These are phyloP conservation scores for Castanopsis chinensis DNA, from an alignment of 306 rosid species.

Conservation along the genomic window DNA sequence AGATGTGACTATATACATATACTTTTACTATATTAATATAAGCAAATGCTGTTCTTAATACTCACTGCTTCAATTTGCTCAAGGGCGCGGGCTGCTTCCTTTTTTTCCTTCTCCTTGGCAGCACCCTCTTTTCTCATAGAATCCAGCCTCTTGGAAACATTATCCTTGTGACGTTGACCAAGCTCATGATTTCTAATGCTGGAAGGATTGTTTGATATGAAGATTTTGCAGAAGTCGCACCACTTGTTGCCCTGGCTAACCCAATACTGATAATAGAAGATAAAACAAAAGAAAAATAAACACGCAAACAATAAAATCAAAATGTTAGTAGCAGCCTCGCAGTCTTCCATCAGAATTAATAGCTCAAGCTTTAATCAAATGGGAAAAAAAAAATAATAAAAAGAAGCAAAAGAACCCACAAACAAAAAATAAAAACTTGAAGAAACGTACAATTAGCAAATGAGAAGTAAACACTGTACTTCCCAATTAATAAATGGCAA, in stretches of 20 bases:
- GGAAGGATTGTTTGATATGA: conserved; percentile 76
- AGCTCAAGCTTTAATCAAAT: background rate
- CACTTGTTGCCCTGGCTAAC: conserved; percentile 99
- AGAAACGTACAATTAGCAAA: background rate
- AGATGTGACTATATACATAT: background rate
- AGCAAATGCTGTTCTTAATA: background rate
- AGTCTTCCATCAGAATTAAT: background rate
- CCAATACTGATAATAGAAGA: conserved; percentile 68
- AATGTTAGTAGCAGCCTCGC: background rate
- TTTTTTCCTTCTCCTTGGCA: conserved; percentile 86
- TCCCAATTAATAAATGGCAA: background rate
- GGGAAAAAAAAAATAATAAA: background rate
- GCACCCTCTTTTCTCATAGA: conserved; percentile 80
- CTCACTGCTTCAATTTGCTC: conserved; percentile 93
- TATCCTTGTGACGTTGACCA: conserved; percentile 86
- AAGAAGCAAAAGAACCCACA: background rate
- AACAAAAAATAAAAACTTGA: background rate
- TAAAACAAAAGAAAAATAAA: background rate
- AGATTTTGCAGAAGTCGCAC: conserved; percentile 96
- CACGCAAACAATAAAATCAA: background rate
- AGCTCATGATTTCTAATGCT: conserved; percentile 94
- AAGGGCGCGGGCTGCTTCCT: conserved; percentile 61
- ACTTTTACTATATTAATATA: background rate
- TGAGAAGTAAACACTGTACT: no score
- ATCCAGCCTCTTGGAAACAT: conserved; percentile 77